A percentile compares a stretch with the other conserved stretches of the same genome.
Evolutionary conservation across 768 basidiomycete species (phyloP).

Genomic region (Nidularia pulvinata): DNA sequence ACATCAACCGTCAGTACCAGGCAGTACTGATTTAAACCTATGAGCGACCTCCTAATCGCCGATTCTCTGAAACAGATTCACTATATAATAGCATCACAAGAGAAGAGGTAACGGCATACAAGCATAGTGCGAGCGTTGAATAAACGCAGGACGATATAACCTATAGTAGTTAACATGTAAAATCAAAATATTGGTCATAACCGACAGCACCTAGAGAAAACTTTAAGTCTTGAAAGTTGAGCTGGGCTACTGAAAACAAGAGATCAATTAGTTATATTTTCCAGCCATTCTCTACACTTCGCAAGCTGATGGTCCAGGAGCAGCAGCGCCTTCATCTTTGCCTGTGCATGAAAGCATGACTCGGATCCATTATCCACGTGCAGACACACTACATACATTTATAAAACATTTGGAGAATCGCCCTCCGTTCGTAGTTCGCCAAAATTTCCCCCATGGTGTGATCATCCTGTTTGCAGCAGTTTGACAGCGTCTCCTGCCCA

Average conservation of each 20-base stretch:
- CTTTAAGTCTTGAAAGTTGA: too few relatives aligned
- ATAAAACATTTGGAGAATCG: slow-evolving; percentile 85
- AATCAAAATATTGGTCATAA: too few relatives aligned
- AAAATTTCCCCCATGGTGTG: slow-evolving; percentile 76
- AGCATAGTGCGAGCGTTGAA: too few relatives aligned
- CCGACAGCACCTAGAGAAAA: too few relatives aligned
- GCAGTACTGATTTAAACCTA: too few relatives aligned
- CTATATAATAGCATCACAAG: too few relatives aligned
- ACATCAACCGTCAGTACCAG: too few relatives aligned
- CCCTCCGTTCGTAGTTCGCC: slow-evolving; percentile 39
- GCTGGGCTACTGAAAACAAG: not conserved
- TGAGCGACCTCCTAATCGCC: too few relatives aligned
- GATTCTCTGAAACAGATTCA: too few relatives aligned
- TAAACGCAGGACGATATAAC: too few relatives aligned
- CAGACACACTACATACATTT: slow-evolving; percentile 54
- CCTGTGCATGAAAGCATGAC: slow-evolving; percentile 37
- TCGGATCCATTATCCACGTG: not conserved
- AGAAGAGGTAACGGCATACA: too few relatives aligned
- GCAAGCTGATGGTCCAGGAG: slow-evolving; percentile 58
- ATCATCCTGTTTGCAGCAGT: slow-evolving; percentile 89
- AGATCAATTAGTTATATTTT: not conserved
- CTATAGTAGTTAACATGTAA: too few relatives aligned
- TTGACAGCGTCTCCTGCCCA: slow-evolving; percentile 79
- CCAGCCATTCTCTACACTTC: slow-evolving; percentile 28
- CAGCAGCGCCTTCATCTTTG: slow-evolving; percentile 70